Percentiles rank a stretch among this genome's conserved stretches.
Evolutionary conservation across 2,329 filamentous ascomycete genomes (phyloP).

Genomic region (Pestalotiopsis sp.): DNA sequence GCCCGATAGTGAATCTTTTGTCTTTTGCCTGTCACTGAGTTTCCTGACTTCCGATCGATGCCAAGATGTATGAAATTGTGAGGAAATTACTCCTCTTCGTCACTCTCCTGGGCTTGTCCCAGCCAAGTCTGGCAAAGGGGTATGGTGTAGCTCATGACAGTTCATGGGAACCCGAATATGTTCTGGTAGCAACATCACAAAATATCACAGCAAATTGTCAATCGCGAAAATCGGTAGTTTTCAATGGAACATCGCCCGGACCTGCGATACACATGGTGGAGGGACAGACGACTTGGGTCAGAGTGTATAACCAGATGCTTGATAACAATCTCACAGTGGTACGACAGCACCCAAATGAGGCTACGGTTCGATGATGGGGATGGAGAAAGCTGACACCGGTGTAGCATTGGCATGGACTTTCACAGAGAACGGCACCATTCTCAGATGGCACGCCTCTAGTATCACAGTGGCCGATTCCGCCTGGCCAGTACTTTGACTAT

Average conservation of each 20-base stretch:
- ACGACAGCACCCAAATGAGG: conserved; percentile 11
- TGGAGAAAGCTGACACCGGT: not conserved
- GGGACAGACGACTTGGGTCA: conserved; percentile 55
- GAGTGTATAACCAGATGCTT: conserved; percentile 59
- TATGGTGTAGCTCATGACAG: conserved; percentile 24
- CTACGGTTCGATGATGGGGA: not conserved
- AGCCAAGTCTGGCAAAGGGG: not conserved
- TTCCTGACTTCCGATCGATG: not conserved
- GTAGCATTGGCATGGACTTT: conserved; percentile 70
- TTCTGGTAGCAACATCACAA: conserved; percentile 30
- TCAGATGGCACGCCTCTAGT: conserved; percentile 64
- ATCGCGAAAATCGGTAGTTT: conserved; percentile 45
- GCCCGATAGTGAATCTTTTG: not conserved
- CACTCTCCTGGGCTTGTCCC: not conserved
- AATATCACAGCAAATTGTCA: conserved; percentile 49
- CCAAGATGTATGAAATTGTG: not conserved
- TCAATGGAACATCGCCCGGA: conserved; percentile 57
- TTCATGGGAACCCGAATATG: conserved; percentile 33
- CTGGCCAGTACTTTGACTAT: conserved; percentile 67
- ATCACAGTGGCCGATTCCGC: conserved; percentile 67
- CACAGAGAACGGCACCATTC: conserved; percentile 61
- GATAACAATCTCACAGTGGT: conserved; percentile 57
- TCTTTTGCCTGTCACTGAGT: not conserved
- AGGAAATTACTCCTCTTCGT: not conserved
- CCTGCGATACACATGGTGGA: conserved; percentile 50